phyloP scores from a whole-genome alignment of 2,329 filamentous ascomycete species.

The Fusarium nisikadoi region DNA sequence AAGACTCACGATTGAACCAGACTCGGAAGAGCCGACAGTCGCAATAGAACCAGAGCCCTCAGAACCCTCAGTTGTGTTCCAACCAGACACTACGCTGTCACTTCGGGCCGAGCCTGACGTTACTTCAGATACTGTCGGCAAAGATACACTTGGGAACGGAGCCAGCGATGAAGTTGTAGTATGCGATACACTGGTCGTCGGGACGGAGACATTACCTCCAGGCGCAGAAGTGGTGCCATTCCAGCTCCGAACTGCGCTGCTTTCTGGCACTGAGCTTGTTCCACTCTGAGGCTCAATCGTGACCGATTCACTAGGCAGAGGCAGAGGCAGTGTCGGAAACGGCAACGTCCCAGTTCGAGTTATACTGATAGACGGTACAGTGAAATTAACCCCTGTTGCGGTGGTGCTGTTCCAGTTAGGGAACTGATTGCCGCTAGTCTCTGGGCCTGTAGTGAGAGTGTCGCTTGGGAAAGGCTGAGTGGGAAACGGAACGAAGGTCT shows the following conservation, averaged over 20 bases:
- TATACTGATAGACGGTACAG: background rate
- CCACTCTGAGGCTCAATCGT: background rate
- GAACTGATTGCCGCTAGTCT: background rate
- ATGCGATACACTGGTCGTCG: background rate
- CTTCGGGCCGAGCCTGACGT: background rate
- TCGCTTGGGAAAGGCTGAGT: background rate
- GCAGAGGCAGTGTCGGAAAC: background rate
- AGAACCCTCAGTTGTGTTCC: background rate
- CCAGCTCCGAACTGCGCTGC: background rate
- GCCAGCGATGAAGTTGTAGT: background rate
- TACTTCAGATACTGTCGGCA: background rate
- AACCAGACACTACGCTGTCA: background rate
- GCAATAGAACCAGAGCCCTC: background rate
- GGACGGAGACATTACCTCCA: background rate
- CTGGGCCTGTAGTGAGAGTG: background rate
- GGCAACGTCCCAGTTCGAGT: background rate
- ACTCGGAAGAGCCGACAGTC: background rate
- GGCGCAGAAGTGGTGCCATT: slow-evolving; percentile 3
- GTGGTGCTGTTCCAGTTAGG: background rate
- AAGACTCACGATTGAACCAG: background rate
- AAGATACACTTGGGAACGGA: background rate
- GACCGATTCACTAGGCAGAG: background rate
- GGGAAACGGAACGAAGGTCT: background rate
- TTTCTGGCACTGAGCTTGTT: background rate
- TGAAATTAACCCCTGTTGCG: background rate